Base-by-base conservation (phyloP, 2,329 filamentous ascomycete genomes). In the Penicillium sp. region DNA sequence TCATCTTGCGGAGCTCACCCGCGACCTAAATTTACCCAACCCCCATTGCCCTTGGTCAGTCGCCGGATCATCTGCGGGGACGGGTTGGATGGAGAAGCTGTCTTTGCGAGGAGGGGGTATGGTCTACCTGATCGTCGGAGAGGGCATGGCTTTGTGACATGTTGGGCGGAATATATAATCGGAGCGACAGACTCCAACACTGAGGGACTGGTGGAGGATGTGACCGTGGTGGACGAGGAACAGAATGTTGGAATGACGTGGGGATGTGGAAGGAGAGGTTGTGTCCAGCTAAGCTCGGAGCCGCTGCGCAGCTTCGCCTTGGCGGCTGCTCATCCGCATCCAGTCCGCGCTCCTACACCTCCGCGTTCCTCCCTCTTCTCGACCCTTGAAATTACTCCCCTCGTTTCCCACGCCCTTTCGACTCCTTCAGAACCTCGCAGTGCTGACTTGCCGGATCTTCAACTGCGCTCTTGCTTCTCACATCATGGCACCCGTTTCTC, bases 1-100 rank as follows among this genome's bases (percentile, higher is more conserved):
- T 97, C 93, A 98, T 98, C 83, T 98, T 98, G 80, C 88, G 90
- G 75, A 98, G 88, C 83, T 98, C 93, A 75, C 88, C 85, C 75
- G 88, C 85, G 80, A 98, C 93, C 90, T 97, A 50, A 29, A 39
- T 32, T 4, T 4, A 32, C 29, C 29, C 29, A 49, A 48, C 54
- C 39, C 47, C 43, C 13, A 27, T 36, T 25, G 40, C 35, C 41
- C 43, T 38, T 45, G 46, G 44, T 58, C 40, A 57, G 57, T 50
- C 43, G 40, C 34, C 36, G 36, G 28, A 13, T 37, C 25, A 32
- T n/a, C 42, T 43, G 42, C 42, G 35, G 42, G 32, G 42, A 24
- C 12, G 42, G 42, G 33, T 43, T 11, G 42, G 35, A 35, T 32
- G 26, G 33, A 11, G 35, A 8, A 39, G 13, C 13, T 9, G 24